Percentiles rank a stretch among this genome's conserved stretches.
Conservation (phyloP, 768 basidiomycete species). For the Calvatia gigantea region DNA sequence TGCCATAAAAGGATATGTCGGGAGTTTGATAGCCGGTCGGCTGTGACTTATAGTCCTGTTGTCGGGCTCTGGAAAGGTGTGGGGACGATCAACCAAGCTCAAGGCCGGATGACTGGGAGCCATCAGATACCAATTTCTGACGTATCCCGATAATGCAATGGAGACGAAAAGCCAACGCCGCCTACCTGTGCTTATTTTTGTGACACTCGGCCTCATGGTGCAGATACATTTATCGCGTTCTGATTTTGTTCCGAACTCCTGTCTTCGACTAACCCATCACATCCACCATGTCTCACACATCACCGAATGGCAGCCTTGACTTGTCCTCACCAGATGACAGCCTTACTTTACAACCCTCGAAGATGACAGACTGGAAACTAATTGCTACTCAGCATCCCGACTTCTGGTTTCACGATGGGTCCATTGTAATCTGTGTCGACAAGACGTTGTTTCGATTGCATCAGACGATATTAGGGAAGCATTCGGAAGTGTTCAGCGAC, state of each 20-base stretch:
- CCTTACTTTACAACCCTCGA: not conserved
- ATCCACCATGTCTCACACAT: constrained; percentile 2
- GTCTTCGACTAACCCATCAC: not conserved
- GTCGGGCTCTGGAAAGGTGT: not conserved
- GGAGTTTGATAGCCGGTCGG: not conserved
- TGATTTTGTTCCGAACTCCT: not conserved
- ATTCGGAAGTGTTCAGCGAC: constrained; percentile 65
- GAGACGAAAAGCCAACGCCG: too few relatives aligned
- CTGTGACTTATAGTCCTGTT: not conserved
- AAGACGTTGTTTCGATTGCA: constrained; percentile 40
- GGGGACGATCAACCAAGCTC: not conserved
- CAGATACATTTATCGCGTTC: not conserved
- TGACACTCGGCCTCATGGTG: constrained; percentile 9
- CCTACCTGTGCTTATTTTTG: too few relatives aligned
- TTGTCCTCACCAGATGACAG: not conserved
- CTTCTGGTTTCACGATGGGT: constrained; percentile 47
- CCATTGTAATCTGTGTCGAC: constrained; percentile 38
- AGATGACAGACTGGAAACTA: constrained; percentile 3
- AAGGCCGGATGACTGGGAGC: too few relatives aligned
- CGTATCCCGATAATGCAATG: too few relatives aligned
- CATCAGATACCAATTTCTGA: not conserved
- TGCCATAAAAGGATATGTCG: not conserved
- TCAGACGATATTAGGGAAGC: constrained; percentile 42
- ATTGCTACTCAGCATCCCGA: constrained; percentile 24
- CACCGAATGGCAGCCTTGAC: constrained; percentile 5